Conservation (phyloP, 75 land plant genomes). For the Selaginella tamariscina region DNA sequence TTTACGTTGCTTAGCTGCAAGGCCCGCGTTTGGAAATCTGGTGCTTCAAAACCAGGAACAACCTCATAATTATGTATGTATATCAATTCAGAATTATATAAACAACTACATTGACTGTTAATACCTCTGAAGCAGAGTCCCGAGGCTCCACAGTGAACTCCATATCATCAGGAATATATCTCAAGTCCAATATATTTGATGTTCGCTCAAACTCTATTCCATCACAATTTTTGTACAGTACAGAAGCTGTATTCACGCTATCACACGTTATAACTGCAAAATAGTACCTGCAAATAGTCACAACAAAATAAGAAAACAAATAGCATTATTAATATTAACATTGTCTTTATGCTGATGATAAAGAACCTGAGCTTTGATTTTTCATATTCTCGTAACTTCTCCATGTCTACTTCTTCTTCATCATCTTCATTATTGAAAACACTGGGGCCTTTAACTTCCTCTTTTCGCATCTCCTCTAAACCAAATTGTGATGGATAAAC, state of each 20-base stretch:
- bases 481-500: conserved; percentile 95
- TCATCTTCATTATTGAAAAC: conserved; percentile 46
- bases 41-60: conserved; percentile 43
- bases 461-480: conserved; percentile 63
- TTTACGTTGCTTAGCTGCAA: conserved; percentile 65
- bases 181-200: conserved; percentile 59
- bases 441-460: conserved; percentile 63
- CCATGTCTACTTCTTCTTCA: conserved; percentile 40
- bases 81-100: neutral
- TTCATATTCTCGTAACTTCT: conserved; percentile 69
- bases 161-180: conserved; percentile 82
- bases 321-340: no score
- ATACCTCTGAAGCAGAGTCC: conserved; percentile 73
- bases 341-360: no score
- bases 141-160: conserved; percentile 57
- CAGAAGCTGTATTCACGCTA: conserved; percentile 60
- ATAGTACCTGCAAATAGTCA: conserved; percentile 41
- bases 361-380: conserved; percentile 69
- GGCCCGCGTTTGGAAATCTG: conserved; percentile 56
- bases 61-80: conserved; percentile 21
- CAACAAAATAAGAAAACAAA: neutral
- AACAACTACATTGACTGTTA: neutral
- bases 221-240: conserved; percentile 65
- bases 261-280: conserved; percentile 84
- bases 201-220: conserved; percentile 71